Evolutionary conservation across 805 yeast genomes (phyloP).

Genomic region (Debaryomyces castellii): DNA sequence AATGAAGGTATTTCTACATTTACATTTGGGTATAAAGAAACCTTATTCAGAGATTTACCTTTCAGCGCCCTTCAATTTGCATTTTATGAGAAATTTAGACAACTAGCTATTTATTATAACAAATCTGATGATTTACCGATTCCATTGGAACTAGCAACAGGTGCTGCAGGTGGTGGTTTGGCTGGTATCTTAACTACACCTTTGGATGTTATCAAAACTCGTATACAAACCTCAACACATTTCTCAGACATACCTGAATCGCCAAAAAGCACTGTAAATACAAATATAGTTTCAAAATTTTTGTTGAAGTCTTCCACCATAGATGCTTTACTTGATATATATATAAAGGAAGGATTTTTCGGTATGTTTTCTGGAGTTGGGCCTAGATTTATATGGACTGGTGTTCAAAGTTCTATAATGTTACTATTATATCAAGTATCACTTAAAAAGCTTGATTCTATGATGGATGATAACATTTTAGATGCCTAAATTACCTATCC

Average conservation of each 20-base stretch:
- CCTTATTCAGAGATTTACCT: slow-evolving; percentile 88
- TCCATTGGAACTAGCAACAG: slow-evolving; percentile 70
- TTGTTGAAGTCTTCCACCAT: slow-evolving; percentile 24
- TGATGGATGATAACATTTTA: background rate
- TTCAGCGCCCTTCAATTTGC: slow-evolving; percentile 96
- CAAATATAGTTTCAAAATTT: slow-evolving; percentile 8
- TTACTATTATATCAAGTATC: slow-evolving; percentile 80
- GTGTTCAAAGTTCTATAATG: slow-evolving; percentile 93
- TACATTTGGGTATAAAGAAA: slow-evolving; percentile 91
- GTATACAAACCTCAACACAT: slow-evolving; percentile 84
- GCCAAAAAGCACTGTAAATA: background rate
- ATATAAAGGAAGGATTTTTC: slow-evolving; percentile 67
- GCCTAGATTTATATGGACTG: slow-evolving; percentile 95
- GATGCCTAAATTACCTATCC: background rate
- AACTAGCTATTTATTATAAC: slow-evolving; percentile 49
- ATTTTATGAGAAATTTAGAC: slow-evolving; percentile 82
- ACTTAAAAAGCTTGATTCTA: slow-evolving; percentile 49
- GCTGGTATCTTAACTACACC: slow-evolving; percentile 92
- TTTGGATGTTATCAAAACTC: slow-evolving; percentile 84
- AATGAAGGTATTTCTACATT: slow-evolving; percentile 76
- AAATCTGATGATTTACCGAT: slow-evolving; percentile 49
- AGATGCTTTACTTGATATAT: slow-evolving; percentile 43
- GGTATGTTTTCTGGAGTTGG: slow-evolving; percentile 95
- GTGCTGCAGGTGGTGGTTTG: slow-evolving; percentile 94
- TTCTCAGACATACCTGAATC: slow-evolving; percentile 5